phyloP scores from a whole-genome alignment of 345 rosid genomes.

The Cardamine chenopodiifolia region DNA sequence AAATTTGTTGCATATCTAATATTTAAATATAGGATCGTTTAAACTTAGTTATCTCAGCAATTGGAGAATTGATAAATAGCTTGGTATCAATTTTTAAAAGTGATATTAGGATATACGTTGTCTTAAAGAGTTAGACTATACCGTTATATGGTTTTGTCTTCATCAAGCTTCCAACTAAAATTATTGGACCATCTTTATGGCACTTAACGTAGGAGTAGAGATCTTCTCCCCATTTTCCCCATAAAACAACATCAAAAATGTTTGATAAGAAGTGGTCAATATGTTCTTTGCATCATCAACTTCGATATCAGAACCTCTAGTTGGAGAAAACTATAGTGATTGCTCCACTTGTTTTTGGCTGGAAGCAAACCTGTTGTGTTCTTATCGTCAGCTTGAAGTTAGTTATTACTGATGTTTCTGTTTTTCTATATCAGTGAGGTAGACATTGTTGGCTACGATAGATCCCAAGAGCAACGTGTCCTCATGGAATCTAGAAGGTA shows the following conservation, averaged over 20 bases:
- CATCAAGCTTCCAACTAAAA: too few relatives aligned
- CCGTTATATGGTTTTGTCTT: too few relatives aligned
- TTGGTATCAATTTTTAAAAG: too few relatives aligned
- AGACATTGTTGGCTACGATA: conserved; percentile 53
- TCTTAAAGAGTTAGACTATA: too few relatives aligned
- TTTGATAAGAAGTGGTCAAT: background rate
- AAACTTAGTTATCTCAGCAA: too few relatives aligned
- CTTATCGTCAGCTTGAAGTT: background rate
- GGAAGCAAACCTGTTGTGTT: background rate
- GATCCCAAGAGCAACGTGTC: conserved; percentile 62
- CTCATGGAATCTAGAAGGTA: conserved; percentile 83
- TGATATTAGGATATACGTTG: too few relatives aligned
- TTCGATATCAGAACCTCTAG: background rate
- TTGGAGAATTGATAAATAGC: too few relatives aligned
- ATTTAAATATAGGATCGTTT: too few relatives aligned
- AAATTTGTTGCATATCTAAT: background rate
- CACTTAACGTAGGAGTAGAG: too few relatives aligned
- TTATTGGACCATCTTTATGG: too few relatives aligned
- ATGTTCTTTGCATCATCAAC: background rate
- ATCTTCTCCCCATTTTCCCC: too few relatives aligned
- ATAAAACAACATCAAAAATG: too few relatives aligned
- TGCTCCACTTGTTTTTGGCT: background rate
- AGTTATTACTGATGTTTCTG: conserved; percentile 7
- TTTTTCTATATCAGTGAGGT: conserved; percentile 41
- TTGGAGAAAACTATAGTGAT: background rate